A percentile compares a stretch with the other conserved stretches of the same genome.
These are phyloP conservation scores for Rhizoclosmatium globosum DNA, from an alignment of 192 early-diverging fungal species.

Conservation along the genomic window DNA sequence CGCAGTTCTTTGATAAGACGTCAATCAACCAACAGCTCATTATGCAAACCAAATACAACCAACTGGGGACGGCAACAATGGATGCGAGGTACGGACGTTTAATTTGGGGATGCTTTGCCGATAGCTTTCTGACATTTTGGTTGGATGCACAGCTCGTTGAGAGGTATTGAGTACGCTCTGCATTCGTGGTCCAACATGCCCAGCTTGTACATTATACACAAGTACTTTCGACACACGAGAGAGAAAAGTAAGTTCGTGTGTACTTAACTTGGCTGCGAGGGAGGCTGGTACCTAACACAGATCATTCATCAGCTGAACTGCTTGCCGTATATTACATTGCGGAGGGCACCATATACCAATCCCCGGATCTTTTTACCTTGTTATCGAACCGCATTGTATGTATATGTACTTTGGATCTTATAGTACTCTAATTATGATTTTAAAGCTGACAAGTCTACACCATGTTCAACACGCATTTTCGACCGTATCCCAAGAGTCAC, in stretches of 20 bases:
- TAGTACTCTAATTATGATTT: neutral
- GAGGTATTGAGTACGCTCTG: constrained; percentile 46
- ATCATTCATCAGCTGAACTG: constrained; percentile 44
- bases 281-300: neutral
- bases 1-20: constrained; percentile 59
- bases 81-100: no score
- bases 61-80: constrained; percentile 47
- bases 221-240: constrained; percentile 38
- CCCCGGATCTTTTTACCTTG: constrained; percentile 53
- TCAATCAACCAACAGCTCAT: constrained; percentile 55
- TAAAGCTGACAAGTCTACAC: constrained; percentile 49
- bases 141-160: no score
- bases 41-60: constrained; percentile 62
- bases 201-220: constrained; percentile 52
- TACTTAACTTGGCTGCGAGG: no score
- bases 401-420: constrained; percentile 4
- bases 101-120: constrained; percentile 14
- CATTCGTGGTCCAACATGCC: constrained; percentile 22
- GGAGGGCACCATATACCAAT: constrained; percentile 62
- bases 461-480: constrained; percentile 49
- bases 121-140: neutral
- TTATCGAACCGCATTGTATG: constrained; percentile 54
- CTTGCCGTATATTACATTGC: constrained; percentile 58
- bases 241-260: constrained; percentile 41
- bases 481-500: constrained; percentile 13